Conservation (phyloP, 202 grass and related monocot genomes). For the Schoenoplectus tabernaemontani region DNA sequence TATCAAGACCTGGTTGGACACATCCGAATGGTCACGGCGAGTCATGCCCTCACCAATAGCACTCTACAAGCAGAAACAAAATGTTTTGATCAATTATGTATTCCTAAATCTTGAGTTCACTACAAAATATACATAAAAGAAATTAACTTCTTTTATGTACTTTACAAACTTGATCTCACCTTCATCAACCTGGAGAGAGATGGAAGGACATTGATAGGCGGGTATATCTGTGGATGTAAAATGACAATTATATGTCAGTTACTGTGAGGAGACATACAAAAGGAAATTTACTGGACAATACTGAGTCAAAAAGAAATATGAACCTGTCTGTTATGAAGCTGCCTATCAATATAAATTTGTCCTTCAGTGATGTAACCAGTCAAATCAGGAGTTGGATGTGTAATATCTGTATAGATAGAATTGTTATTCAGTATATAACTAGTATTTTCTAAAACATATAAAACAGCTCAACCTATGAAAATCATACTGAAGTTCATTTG, state of each 20-base stretch:
- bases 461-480: background rate
- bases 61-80: conserved; percentile 51
- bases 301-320: conserved; percentile 15
- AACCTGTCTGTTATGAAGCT: conserved; percentile 97
- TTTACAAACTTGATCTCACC: conserved; percentile 37
- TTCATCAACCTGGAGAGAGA: conserved; percentile 99
- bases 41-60: conserved; percentile 99
- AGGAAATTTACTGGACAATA: background rate
- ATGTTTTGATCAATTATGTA: background rate
- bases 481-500: too few species aligned
- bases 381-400: conserved; percentile 98
- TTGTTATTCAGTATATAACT: background rate
- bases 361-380: conserved; percentile 99
- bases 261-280: conserved; percentile 1
- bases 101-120: background rate
- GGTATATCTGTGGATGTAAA: conserved; percentile 66
- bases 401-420: conserved; percentile 59
- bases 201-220: conserved; percentile 94
- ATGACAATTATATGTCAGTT: background rate
- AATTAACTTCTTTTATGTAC: background rate
- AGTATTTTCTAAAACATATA: background rate
- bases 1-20: conserved; percentile 77
- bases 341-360: conserved; percentile 97
- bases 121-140: background rate
- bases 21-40: conserved; percentile 91